These are phyloP conservation scores for Polygonum aviculare DNA, from an alignment of 148 eudicot genomes.

Conservation along the genomic window DNA sequence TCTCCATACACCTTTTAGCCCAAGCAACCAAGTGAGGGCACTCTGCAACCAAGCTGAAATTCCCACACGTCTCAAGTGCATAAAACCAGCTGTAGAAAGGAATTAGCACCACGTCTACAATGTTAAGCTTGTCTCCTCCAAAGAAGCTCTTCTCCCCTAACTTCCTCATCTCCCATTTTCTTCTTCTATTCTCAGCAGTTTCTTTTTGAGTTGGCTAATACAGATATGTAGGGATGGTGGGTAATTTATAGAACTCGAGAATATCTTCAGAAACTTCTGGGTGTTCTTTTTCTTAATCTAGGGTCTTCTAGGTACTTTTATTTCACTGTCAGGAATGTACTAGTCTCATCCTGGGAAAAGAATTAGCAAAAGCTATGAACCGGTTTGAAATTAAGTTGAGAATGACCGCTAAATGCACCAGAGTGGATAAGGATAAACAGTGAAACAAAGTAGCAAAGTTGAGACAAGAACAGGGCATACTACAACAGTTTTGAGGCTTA, in stretches of 20 bases:
- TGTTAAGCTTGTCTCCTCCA: conserved; percentile 15
- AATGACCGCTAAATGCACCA: neutral
- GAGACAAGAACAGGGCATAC: neutral
- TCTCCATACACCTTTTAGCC: conserved; percentile 10
- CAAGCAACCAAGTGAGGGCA: neutral
- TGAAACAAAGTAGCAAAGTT: neutral
- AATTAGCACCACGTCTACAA: conserved; percentile 15
- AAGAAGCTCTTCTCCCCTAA: conserved; percentile 20
- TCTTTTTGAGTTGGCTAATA: neutral
- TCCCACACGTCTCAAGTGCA: conserved; percentile 19
- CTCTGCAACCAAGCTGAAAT: conserved; percentile 9
- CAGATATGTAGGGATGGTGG: neutral
- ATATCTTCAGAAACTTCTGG: neutral
- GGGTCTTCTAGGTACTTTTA: neutral
- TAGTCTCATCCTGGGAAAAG: neutral
- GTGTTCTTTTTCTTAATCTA: neutral
- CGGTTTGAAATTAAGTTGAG: neutral
- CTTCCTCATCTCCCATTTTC: conserved; percentile 9
- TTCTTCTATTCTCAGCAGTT: neutral
- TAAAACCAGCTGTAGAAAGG: conserved; percentile 28
- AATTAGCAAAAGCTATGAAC: no score
- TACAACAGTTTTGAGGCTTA: no score
- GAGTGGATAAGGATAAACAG: neutral
- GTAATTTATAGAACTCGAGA: neutral
- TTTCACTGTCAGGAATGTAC: neutral